Base-by-base conservation (phyloP, 371 early-diverging fungal species). In the Lichtheimia ornata region DNA sequence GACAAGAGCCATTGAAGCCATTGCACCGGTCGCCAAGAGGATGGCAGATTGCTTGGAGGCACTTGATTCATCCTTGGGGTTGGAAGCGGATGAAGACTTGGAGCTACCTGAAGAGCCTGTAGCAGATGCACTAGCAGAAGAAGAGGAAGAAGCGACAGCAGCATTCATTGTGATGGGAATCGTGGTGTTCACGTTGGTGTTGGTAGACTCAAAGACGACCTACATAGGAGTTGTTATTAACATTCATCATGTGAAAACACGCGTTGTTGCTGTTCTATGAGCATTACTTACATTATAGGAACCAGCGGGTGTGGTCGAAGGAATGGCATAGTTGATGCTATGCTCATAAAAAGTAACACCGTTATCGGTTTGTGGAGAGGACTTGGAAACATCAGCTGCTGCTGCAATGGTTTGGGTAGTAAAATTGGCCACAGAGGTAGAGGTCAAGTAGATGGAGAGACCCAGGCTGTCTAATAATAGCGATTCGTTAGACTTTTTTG, bases 81-180 rank as follows among this genome's bases (percentile, higher is more conserved):
- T 11, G 35, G 35, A 35, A 35, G 35, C 2, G n/a, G 58, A 58
- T 4, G 58, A 58, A 27, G 61, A 25, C 24, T 22, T 22, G 24
- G n/a, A 27, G 24, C 42, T 41, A 25, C 51, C 50, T 4, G 35
- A 35, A 18, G 61, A 61, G 54, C 53, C 51, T 6, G 30, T 27
- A 11, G 56, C 25, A 2, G 63, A 56, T 20, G 63, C 25, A 41
- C 51, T 41, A 30, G 55, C 9, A 28, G 53, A 53, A 24, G 62
- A 53, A 12, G 61, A 61, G 12, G 44, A 24, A 25, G 61, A 53
- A 24, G 52, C 45, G 5, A 62, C 69, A 41, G 72, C 61, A 45
- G 79, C 76, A 58, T 67, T 64, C 54, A 78, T 72, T 28, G 64
- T 25, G 52, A 78, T 71, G 22, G 79, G 69, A 9, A 78, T 57